These are phyloP conservation scores for Mycena vitilis DNA, from an alignment of 768 basidiomycete species.

Conservation along the genomic window DNA sequence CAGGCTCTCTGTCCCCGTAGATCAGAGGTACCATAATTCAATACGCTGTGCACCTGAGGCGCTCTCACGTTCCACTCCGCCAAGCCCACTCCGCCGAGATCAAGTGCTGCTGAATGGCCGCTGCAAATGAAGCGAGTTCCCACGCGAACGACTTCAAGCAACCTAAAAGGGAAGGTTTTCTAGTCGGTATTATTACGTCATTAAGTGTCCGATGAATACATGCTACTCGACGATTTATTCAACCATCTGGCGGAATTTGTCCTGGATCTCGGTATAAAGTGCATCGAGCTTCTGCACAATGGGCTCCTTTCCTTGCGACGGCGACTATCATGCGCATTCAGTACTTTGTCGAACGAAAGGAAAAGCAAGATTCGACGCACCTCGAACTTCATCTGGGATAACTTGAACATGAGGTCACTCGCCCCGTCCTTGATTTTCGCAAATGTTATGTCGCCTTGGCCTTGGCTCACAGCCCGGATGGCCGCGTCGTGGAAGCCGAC, in stretches of 20 bases:
- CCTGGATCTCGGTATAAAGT: conserved; percentile 87
- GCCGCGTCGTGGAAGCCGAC: conserved; percentile 95
- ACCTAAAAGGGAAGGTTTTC: background rate
- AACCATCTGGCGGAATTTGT: conserved; percentile 89
- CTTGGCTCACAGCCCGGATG: conserved; percentile 82
- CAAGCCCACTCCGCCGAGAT: too few species aligned
- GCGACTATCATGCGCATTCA: conserved; percentile 64
- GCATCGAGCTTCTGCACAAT: conserved; percentile 87
- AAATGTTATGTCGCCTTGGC: conserved; percentile 86
- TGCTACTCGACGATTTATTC: conserved; percentile 84
- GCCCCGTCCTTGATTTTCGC: conserved; percentile 88
- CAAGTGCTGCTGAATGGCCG: too few species aligned
- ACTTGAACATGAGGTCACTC: conserved; percentile 91
- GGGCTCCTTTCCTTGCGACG: conserved; percentile 88
- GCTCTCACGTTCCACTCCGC: too few species aligned
- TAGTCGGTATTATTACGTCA: conserved; percentile 31
- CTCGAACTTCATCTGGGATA: conserved; percentile 99
- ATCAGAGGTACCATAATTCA: background rate
- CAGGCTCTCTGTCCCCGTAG: conserved; percentile 11
- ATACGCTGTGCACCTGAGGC: too few species aligned
- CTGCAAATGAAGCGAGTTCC: too few species aligned
- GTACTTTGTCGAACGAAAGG: background rate
- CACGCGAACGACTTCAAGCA: too few species aligned
- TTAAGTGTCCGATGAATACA: conserved; percentile 31
- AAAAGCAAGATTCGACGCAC: conserved; percentile 53